phyloP scores from a whole-genome alignment of 768 basidiomycete genomes.

The Lentinula edodes region DNA sequence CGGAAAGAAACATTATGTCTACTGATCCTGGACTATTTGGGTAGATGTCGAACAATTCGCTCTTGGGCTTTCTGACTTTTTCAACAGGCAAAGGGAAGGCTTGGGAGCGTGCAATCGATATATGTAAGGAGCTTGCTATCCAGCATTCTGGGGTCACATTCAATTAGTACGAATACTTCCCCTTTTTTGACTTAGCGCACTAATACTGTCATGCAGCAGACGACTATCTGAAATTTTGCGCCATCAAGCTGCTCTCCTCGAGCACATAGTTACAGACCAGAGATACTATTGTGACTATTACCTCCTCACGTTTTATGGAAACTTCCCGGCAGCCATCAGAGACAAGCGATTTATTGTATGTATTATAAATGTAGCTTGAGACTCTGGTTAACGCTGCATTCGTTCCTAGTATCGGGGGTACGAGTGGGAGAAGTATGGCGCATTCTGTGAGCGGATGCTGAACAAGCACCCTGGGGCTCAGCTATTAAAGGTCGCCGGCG shows the following conservation, averaged over 20 bases:
- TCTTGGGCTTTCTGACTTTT: slow-evolving; percentile 4
- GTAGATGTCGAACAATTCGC: slow-evolving; percentile 31
- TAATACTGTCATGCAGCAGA: slow-evolving; percentile 35
- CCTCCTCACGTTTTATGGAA: slow-evolving; percentile 89
- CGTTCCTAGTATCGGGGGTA: slow-evolving; percentile 77
- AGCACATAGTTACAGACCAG: slow-evolving; percentile 79
- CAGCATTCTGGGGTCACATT: slow-evolving; percentile 89
- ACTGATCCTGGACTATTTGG: slow-evolving; percentile 89
- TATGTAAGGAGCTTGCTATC: slow-evolving; percentile 85
- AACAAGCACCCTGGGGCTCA: slow-evolving; percentile 86
- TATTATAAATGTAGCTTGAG: slow-evolving; percentile 9
- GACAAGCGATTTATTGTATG: slow-evolving; percentile 88
- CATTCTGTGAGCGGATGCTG: slow-evolving; percentile 88
- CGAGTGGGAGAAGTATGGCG: slow-evolving; percentile 90
- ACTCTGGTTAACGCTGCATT: slow-evolving; percentile 3
- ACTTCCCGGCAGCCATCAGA: slow-evolving; percentile 78
- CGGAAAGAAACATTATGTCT: slow-evolving; percentile 91
- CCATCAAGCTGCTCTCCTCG: slow-evolving; percentile 83
- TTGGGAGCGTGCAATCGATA: slow-evolving; percentile 92
- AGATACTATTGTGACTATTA: slow-evolving; percentile 92
- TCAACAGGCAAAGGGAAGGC: slow-evolving; percentile 85
- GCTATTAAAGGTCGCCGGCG: slow-evolving; percentile 63
- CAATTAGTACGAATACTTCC: slow-evolving; percentile 61
- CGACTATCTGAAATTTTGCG: slow-evolving; percentile 81
- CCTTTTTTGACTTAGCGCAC: slow-evolving; percentile 7